Evolutionary conservation across 495 filamentous ascomycete species (phyloP).

Genomic region (Podospora fimiseda): DNA sequence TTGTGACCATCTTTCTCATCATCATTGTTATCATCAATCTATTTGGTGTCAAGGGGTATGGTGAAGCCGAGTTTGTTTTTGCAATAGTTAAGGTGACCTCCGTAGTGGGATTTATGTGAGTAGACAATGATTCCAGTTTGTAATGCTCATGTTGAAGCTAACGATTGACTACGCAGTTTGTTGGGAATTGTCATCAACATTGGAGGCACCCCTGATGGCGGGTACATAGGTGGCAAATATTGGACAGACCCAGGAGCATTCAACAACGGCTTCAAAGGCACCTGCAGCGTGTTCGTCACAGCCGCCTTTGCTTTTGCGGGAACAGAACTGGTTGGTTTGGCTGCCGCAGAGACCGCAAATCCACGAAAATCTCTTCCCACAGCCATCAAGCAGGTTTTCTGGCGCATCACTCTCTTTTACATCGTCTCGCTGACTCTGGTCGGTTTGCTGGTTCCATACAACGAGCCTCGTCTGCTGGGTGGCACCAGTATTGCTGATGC

Average conservation of each 20-base stretch:
- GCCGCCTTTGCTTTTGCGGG: constrained; percentile 90
- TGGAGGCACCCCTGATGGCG: constrained; percentile 66
- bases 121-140: constrained; percentile 5
- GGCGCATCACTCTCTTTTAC: constrained; percentile 89
- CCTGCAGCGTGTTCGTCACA: constrained; percentile 89
- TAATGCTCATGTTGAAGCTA: background rate
- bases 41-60: constrained; percentile 81
- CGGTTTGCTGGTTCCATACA: constrained; percentile 69
- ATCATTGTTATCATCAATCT: constrained; percentile 76
- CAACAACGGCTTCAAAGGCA: constrained; percentile 86
- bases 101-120: constrained; percentile 83
- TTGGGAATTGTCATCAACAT: constrained; percentile 74
- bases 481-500: constrained; percentile 53
- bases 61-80: constrained; percentile 88
- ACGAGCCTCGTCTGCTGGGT: constrained; percentile 52
- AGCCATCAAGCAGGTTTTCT: constrained; percentile 92
- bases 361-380: constrained; percentile 80
- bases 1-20: constrained; percentile 74
- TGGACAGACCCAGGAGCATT: constrained; percentile 85
- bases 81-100: constrained; percentile 80
- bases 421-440: constrained; percentile 68
- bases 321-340: constrained; percentile 86
- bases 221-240: constrained; percentile 78
- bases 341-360: constrained; percentile 83
- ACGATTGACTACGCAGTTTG: constrained; percentile 42